Percentiles rank a stretch among this genome's conserved stretches.
Evolutionary conservation across 192 early-diverging fungal species (phyloP).

Genomic region (Linnemannia zychae): DNA sequence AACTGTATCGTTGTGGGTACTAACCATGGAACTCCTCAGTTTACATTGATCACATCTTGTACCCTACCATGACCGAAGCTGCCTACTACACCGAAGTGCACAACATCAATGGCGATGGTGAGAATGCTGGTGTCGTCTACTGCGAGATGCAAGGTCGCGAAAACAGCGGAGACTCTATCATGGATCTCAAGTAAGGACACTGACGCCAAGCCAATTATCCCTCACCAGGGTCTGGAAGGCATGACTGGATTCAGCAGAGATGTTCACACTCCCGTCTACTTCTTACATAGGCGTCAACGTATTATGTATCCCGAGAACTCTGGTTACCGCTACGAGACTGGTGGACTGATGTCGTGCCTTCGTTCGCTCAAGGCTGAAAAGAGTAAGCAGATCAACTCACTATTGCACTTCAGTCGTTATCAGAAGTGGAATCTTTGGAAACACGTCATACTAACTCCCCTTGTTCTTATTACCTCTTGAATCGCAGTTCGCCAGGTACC

Average conservation of each 20-base stretch:
- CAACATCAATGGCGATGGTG: constrained; percentile 73
- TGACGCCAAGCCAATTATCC: not conserved
- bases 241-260: not conserved
- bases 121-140: constrained; percentile 77
- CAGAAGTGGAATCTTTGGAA: not conserved
- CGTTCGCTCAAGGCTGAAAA: constrained; percentile 69
- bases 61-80: constrained; percentile 71
- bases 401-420: not conserved
- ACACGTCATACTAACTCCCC: not conserved
- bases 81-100: constrained; percentile 74
- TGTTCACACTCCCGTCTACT: not conserved
- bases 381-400: constrained; percentile 50
- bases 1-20: not conserved
- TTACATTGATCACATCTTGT: constrained; percentile 74
- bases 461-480: not conserved
- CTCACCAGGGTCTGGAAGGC: not conserved
- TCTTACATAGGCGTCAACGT: constrained; percentile 53
- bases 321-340: constrained; percentile 73
- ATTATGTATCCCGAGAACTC: constrained; percentile 69
- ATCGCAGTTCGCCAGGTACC: constrained; percentile 42
- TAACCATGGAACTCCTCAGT: constrained; percentile 32
- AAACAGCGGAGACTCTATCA: constrained; percentile 59
- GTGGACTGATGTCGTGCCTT: constrained; percentile 70
- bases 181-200: constrained; percentile 53
- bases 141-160: constrained; percentile 75